phyloP scores from a whole-genome alignment of 2,329 filamentous ascomycete genomes.

The Aspergillus sp. region DNA sequence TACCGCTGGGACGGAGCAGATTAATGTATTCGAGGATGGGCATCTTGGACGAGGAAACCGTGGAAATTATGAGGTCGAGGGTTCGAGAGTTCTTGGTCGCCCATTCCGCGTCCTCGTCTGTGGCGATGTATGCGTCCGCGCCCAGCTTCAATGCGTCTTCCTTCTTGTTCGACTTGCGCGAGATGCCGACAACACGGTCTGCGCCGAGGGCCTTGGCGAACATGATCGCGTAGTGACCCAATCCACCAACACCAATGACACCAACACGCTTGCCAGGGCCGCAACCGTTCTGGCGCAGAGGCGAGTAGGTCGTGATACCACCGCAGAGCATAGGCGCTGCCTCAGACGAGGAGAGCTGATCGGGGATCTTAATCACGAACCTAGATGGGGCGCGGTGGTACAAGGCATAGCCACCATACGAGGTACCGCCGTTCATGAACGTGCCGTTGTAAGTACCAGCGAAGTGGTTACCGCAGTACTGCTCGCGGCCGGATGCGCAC shows the following conservation, averaged over 20 bases:
- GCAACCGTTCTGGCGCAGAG: conserved; percentile 59
- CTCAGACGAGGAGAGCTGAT: conserved; percentile 41
- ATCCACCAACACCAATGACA: conserved; percentile 65
- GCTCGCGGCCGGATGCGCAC: conserved; percentile 41
- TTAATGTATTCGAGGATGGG: conserved; percentile 56
- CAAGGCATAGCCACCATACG: conserved; percentile 60
- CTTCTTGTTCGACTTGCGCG: conserved; percentile 45
- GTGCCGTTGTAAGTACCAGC: conserved; percentile 28
- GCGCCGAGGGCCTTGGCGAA: conserved; percentile 66
- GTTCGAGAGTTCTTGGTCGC: conserved; percentile 40
- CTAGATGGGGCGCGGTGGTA: conserved; percentile 50
- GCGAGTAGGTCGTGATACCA: conserved; percentile 67
- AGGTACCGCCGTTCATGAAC: conserved; percentile 49
- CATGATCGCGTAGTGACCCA: conserved; percentile 67
- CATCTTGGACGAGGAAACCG: conserved; percentile 50
- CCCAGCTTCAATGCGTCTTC: conserved; percentile 51
- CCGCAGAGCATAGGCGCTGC: conserved; percentile 71
- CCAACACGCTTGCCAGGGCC: conserved; percentile 67
- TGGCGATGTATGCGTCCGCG: conserved; percentile 51
- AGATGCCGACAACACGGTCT: conserved; percentile 55
- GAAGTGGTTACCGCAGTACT: conserved; percentile 26
- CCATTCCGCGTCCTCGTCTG: conserved; percentile 51
- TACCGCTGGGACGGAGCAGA: conserved; percentile 53
- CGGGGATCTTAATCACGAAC: conserved; percentile 57
- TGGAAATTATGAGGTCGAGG: conserved; percentile 52